Base-by-base conservation (phyloP, 352 stramenopile species). In the Phytophthora tentaculata region DNA sequence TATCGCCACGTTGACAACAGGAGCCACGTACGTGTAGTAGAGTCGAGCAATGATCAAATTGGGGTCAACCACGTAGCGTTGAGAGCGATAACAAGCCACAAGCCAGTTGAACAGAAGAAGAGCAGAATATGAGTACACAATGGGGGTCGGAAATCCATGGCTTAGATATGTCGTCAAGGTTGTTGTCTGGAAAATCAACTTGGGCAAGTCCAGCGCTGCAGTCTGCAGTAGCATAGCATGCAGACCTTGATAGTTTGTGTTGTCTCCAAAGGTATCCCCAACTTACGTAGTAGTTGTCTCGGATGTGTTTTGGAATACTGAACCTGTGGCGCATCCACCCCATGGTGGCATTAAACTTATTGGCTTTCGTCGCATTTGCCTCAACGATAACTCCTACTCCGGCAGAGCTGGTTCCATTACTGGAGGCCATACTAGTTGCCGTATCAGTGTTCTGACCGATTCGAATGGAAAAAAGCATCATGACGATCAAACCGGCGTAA, bases 181-280 rank as follows among this genome's bases (percentile, higher is more conserved):
- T 5, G 59, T 76, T 28, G 74, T 82, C 62, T 87, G 76, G 43
- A 86, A 83, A 14, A 77, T 67, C 6, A 87, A 65, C 56, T 89
- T 86, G 0, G 80, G 80, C 4, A 84, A 50, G 41, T 84, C 80
- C 23, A 83, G 43, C 26, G 67, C 41, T 12, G 80, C 75, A 44
- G 64, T 78, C 80, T 88, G 62, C 68, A 66, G 55, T 37, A 52
- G 26, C 60, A 67, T 2, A 61, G 56, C 32, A 39, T 39, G 32
- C 32, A 43, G 23, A 9, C 3, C 35, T 41, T 17, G 14, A 49
- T 37, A 49, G 32, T 32, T 8, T 32, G 3, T 32, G 3, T 32
- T 32, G 28, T 13, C 35, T 44, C 23, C 10, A 56, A 43, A 20
- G 16, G 20, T 7, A 16, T 2, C n/a, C 3, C 12, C 20, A 51